A percentile compares a stretch with the other conserved stretches of the same genome.
Evolutionary conservation across 768 basidiomycete species (phyloP).

Genomic region (Kwoniella newhampshirensis): DNA sequence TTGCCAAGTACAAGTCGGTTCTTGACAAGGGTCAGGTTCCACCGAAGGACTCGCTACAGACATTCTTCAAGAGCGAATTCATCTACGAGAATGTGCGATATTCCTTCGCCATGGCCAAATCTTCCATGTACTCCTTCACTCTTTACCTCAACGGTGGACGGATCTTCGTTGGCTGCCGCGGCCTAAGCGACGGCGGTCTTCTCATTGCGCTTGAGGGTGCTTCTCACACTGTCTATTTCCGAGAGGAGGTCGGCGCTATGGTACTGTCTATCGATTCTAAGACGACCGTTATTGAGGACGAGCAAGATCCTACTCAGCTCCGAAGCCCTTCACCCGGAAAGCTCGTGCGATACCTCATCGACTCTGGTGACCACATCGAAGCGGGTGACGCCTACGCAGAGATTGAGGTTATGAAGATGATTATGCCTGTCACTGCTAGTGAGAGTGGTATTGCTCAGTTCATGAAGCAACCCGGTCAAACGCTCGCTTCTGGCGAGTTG

Average conservation of each 20-base stretch:
- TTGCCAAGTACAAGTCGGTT: constrained; percentile 88
- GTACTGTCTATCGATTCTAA: constrained; percentile 86
- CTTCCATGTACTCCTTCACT: constrained; percentile 84
- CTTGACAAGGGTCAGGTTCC: constrained; percentile 99
- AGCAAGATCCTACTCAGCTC: constrained; percentile 97
- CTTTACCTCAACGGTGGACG: constrained; percentile 94
- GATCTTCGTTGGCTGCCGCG: constrained; percentile 85
- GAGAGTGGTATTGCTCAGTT: constrained; percentile 93
- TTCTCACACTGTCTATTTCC: constrained; percentile 96
- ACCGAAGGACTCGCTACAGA: constrained; percentile 87
- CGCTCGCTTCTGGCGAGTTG: constrained; percentile 93
- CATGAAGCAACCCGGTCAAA: constrained; percentile 97
- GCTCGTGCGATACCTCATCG: constrained; percentile 87
- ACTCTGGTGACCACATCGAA: constrained; percentile 94
- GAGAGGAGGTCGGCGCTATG: constrained; percentile 93
- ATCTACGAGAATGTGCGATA: constrained; percentile 95
- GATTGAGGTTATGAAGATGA: constrained; percentile 99
- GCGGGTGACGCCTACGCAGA: constrained; percentile 97
- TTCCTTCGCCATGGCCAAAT: constrained; percentile 90
- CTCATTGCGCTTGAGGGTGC: constrained; percentile 87
- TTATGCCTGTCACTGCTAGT: constrained; percentile 92
- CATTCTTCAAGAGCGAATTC: constrained; percentile 94
- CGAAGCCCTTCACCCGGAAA: constrained; percentile 96
- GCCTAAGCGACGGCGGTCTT: constrained; percentile 91
- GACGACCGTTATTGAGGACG: constrained; percentile 97